Percentiles rank a stretch among this genome's conserved stretches.
These are phyloP conservation scores for Plasmodium gaboni DNA, from an alignment of 169 alveolate genomes.

Conservation along the genomic window DNA sequence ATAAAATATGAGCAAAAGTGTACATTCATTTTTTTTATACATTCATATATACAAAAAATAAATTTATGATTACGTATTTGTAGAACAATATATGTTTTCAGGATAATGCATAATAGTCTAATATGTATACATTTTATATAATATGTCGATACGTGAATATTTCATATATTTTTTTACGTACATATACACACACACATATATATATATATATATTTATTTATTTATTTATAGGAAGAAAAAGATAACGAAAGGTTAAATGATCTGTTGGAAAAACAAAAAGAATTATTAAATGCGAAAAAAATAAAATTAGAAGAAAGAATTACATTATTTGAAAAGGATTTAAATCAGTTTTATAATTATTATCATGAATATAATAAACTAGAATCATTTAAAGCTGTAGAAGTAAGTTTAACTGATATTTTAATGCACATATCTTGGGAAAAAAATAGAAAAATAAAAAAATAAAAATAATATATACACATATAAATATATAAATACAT, in stretches of 20 bases:
- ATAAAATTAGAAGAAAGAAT: constrained; percentile 43
- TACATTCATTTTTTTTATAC: too few relatives aligned
- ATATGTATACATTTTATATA: too few relatives aligned
- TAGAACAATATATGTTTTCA: too few relatives aligned
- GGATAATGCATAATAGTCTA: too few relatives aligned
- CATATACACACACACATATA: neutral
- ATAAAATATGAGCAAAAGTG: neutral
- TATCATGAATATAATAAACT: constrained; percentile 62
- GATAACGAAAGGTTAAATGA: constrained; percentile 49
- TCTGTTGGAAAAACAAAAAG: constrained; percentile 50
- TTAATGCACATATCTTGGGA: neutral
- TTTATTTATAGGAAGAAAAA: constrained; percentile 32
- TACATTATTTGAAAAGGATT: constrained; percentile 30
- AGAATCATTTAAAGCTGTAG: constrained; percentile 50
- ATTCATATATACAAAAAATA: too few relatives aligned
- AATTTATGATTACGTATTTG: too few relatives aligned
- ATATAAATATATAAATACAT: neutral
- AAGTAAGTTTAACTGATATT: constrained; percentile 22
- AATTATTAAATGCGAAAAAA: constrained; percentile 16
- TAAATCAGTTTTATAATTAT: constrained; percentile 44
- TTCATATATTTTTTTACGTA: too few relatives aligned
- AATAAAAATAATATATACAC: neutral
- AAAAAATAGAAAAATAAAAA: neutral
- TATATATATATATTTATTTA: neutral
- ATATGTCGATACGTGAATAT: too few relatives aligned